A percentile compares a stretch with the other conserved stretches of the same genome.
Conservation (phyloP, 352 stramenopile genomes). For the Phytophthora crassamura region DNA sequence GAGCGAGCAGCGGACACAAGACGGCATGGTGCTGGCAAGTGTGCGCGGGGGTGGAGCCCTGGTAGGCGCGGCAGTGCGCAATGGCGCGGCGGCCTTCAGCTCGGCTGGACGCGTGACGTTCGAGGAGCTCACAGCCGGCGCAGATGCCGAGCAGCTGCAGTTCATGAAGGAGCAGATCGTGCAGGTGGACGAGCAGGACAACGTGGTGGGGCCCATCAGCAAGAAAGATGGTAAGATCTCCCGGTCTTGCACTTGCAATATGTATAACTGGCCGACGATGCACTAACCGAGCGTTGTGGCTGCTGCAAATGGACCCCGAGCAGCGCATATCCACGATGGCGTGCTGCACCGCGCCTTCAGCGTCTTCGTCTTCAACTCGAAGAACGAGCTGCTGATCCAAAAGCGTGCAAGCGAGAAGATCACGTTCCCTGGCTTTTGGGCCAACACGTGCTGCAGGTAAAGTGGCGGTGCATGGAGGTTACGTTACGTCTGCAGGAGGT, state of each 20-base stretch:
- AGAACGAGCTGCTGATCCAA: conserved; percentile 87
- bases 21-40: conserved; percentile 28
- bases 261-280: neutral
- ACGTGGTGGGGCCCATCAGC: conserved; percentile 79
- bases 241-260: conserved; percentile 1
- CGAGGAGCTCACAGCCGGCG: conserved; percentile 68
- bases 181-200: conserved; percentile 86
- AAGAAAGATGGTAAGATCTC: conserved; percentile 80
- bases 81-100: conserved; percentile 19
- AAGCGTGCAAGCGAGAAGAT: conserved; percentile 97
- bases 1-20: neutral
- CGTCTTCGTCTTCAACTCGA: conserved; percentile 88
- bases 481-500: no score
- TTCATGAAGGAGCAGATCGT: conserved; percentile 94
- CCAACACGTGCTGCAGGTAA: conserved; percentile 98
- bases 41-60: conserved; percentile 18
- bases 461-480: no score
- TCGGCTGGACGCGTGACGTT: conserved; percentile 47
- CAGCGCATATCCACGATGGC: conserved; percentile 80
- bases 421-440: conserved; percentile 99
- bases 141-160: conserved; percentile 82
- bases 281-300: conserved; percentile 11
- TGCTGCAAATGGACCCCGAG: conserved; percentile 1
- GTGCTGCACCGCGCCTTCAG: conserved; percentile 88
- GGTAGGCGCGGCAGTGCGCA: conserved; percentile 19